Conservation (phyloP, 768 basidiomycete species). For the Steccherinum ochraceum region DNA sequence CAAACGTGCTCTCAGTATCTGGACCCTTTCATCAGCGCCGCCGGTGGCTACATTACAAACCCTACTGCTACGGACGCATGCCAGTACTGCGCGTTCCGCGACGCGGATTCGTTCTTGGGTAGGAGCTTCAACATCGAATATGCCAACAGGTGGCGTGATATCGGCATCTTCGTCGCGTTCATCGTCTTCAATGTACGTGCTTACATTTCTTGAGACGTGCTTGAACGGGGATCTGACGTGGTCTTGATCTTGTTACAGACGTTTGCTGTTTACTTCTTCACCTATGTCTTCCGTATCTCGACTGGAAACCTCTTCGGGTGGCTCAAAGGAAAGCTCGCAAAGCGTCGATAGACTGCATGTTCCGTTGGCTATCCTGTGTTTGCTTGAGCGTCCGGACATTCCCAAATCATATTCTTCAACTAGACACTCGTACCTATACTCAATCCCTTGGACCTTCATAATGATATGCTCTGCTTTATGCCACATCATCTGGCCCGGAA, state of each 20-base stretch:
- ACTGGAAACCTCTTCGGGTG: slow-evolving; percentile 7
- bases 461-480: too few species aligned
- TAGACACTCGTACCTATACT: too few species aligned
- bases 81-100: slow-evolving; percentile 49
- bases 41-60: slow-evolving; percentile 45
- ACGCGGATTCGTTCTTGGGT: slow-evolving; percentile 53
- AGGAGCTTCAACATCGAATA: slow-evolving; percentile 58
- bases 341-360: background rate
- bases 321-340: slow-evolving; percentile 8
- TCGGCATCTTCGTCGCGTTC: slow-evolving; percentile 39
- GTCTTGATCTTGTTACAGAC: slow-evolving; percentile 28
- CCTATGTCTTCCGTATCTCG: slow-evolving; percentile 50
- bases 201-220: background rate
- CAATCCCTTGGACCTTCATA: too few species aligned
- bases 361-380: too few species aligned
- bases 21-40: slow-evolving; percentile 29
- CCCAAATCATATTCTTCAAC: too few species aligned
- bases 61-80: slow-evolving; percentile 32
- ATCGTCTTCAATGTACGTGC: slow-evolving; percentile 37
- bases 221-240: background rate
- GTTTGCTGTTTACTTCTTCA: slow-evolving; percentile 39
- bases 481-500: too few species aligned
- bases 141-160: slow-evolving; percentile 39
- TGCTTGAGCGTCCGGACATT: too few species aligned
- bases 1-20: slow-evolving; percentile 44